Evolutionary conservation across 2,329 filamentous ascomycete genomes (phyloP), one percentile per base, ranked within the genome.

Genomic region (Botrytis elliptica): DNA sequence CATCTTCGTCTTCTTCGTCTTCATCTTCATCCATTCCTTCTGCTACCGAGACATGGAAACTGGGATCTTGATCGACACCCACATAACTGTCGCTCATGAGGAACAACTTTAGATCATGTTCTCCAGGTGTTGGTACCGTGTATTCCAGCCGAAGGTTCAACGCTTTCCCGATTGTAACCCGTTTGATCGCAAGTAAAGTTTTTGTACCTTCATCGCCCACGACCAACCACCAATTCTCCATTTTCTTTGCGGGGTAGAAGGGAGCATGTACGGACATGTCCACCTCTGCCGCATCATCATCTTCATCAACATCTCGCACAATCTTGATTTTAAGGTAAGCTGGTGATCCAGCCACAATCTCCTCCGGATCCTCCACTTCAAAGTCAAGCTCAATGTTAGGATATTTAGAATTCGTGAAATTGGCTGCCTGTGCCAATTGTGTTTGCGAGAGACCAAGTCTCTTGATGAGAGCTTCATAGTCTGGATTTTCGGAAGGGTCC

Each of bases 181-280:
- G 90, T 87, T 98, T 99, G 85, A 98, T 97, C 4, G 93, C 95
- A 74, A 98, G 86, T 75, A 99, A 85, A 76, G 88, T 95, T 85
- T 94, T 95, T 59, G 92, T 93, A 82, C 90, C 92, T 84, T 98
- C 94, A 79, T 98, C 95, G 44, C 95, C 95, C 49, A 99, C 93
- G 33, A 99, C 93, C 73, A 99, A 85, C 96, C 96, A 99, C 95
- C 95, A 99, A 81, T 96, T 97, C 87, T 99, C 96, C 85, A 93
- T 92, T 87, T 99, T 99, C 83, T 92, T 92, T 68, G 83, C 86
- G 0, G 96, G 95, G 82, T 96, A 99, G 86, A 98, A 99, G 0
- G 96, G 96, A 70, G 95, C 95, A 81, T 98, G 95, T 3, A 98
- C 97, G 1, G 91, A 91, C 2, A 92, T 89, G 81, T 98, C 94